Conservation (phyloP, 139 green algal genomes). For the Klebsormidium nitens region DNA sequence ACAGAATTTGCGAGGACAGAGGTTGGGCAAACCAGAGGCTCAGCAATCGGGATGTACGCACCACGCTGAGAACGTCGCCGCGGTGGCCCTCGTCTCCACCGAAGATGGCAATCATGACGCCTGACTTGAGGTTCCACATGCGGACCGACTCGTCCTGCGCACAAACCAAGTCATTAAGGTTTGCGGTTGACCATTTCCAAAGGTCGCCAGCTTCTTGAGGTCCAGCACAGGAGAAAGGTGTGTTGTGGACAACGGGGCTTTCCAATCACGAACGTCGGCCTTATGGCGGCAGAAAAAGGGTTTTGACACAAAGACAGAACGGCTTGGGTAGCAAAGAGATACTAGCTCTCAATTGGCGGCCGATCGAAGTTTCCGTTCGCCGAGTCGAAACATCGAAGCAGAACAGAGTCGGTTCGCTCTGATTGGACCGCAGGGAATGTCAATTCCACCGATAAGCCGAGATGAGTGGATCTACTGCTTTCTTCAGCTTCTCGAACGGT, state of each 20-base stretch:
- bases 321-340: too few relatives aligned
- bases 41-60: too few relatives aligned
- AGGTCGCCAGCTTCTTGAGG: neutral
- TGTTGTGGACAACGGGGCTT: neutral
- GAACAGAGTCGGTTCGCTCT: too few relatives aligned
- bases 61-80: too few relatives aligned
- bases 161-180: neutral
- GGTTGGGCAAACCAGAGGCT: too few relatives aligned
- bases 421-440: neutral
- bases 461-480: neutral
- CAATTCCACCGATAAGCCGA: neutral
- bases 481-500: neutral
- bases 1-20: too few relatives aligned
- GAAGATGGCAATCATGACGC: too few relatives aligned
- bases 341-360: too few relatives aligned
- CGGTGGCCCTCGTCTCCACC: too few relatives aligned
- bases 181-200: neutral
- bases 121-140: conserved; percentile 46
- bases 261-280: neutral
- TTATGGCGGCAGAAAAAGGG: neutral
- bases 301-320: neutral
- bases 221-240: neutral
- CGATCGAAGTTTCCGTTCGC: too few relatives aligned
- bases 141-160: conserved; percentile 45
- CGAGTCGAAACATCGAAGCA: too few relatives aligned